Conservation (phyloP, 2,329 filamentous ascomycete genomes). For the Tolypocladium paradoxum region DNA sequence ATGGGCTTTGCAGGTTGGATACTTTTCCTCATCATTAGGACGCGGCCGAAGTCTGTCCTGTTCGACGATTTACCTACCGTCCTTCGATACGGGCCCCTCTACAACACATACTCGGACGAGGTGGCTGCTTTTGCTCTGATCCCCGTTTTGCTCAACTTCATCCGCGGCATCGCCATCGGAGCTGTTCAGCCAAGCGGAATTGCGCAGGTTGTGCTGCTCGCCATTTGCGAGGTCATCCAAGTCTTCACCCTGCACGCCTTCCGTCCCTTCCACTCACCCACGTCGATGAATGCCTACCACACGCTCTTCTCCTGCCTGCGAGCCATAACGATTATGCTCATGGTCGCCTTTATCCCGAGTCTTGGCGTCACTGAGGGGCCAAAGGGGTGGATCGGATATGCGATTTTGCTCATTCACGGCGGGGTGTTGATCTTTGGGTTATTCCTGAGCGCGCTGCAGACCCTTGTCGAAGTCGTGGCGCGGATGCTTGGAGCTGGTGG, state of each 20-base stretch:
- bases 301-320: constrained; percentile 71
- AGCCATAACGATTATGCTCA: constrained; percentile 63
- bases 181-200: constrained; percentile 89
- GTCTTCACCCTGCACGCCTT: constrained; percentile 82
- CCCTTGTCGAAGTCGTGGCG: constrained; percentile 77
- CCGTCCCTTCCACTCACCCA: constrained; percentile 78
- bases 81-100: constrained; percentile 81
- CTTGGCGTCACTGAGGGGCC: constrained; percentile 67
- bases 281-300: constrained; percentile 96
- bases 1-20: constrained; percentile 69
- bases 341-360: constrained; percentile 75
- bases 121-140: constrained; percentile 84
- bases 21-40: constrained; percentile 67
- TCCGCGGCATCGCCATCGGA: constrained; percentile 83
- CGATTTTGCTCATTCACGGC: constrained; percentile 76
- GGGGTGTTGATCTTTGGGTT: constrained; percentile 83
- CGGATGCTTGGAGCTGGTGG: constrained; percentile 74
- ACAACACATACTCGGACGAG: constrained; percentile 95
- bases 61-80: constrained; percentile 91
- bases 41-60: constrained; percentile 72
- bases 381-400: constrained; percentile 93
- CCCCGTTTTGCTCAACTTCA: constrained; percentile 71
- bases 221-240: constrained; percentile 87
- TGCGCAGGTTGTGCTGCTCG: constrained; percentile 82
- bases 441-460: constrained; percentile 84